These are phyloP conservation scores for Monosporozyma aerobia DNA, from an alignment of 805 yeast species.

Conservation along the genomic window DNA sequence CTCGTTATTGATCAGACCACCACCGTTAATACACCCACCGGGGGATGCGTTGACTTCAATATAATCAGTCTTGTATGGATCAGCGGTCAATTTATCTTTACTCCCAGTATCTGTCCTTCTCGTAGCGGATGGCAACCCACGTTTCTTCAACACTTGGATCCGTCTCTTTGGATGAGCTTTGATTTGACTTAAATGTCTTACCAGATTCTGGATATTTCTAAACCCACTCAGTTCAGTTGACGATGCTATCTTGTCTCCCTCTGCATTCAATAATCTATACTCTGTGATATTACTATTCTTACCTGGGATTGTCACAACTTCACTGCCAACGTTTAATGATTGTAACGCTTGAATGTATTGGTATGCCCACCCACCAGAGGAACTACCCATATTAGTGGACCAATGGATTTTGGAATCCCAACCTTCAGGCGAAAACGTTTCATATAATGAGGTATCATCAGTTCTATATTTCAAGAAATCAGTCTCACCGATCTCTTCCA, in stretches of 20 bases:
- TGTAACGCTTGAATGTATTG: constrained; percentile 41
- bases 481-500: constrained; percentile 37
- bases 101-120: background rate
- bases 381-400: constrained; percentile 67
- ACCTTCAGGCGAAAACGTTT: constrained; percentile 16
- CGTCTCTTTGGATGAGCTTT: constrained; percentile 11
- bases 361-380: constrained; percentile 84
- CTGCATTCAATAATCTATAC: constrained; percentile 41
- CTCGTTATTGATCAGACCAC: constrained; percentile 69
- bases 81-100: constrained; percentile 32
- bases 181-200: constrained; percentile 51
- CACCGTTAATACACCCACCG: constrained; percentile 94
- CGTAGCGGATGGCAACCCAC: constrained; percentile 11
- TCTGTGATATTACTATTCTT: constrained; percentile 73
- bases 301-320: constrained; percentile 43
- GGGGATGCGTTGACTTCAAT: constrained; percentile 99
- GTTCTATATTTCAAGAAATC: constrained; percentile 24
- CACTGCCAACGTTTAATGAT: constrained; percentile 15
- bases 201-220: constrained; percentile 87
- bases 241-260: constrained; percentile 36
- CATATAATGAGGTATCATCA: constrained; percentile 2
- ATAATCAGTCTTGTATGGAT: constrained; percentile 62
- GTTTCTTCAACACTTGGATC: constrained; percentile 24
- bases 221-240: constrained; percentile 80
- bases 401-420: constrained; percentile 45